Conservation (phyloP, 805 yeast genomes). For the Sporopachydermia quercuum region DNA sequence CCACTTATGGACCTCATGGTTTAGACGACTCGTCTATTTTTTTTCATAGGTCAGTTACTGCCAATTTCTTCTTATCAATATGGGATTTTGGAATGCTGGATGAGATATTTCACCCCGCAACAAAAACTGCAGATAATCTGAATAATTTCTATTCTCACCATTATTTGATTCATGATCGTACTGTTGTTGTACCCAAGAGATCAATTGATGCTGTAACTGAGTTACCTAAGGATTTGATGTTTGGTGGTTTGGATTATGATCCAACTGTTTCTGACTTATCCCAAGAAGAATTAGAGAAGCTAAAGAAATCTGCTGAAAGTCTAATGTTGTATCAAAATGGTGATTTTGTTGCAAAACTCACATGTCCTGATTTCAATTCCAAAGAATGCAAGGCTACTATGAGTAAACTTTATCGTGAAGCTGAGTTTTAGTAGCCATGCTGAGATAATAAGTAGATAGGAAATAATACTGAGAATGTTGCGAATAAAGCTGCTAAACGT, state of each 20-base stretch:
- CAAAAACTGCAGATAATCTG: background rate
- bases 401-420: background rate
- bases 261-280: background rate
- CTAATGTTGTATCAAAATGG: background rate
- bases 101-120: background rate
- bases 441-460: too few relatives aligned
- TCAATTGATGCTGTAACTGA: background rate
- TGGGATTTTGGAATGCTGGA: constrained; percentile 1
- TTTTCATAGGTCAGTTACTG: background rate
- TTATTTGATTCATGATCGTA: constrained; percentile 1
- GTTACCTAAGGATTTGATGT: background rate
- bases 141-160: constrained; percentile 1
- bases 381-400: background rate
- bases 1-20: background rate
- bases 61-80: background rate
- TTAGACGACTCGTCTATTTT: constrained; percentile 1
- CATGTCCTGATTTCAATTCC: background rate
- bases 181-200: background rate
- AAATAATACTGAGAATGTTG: too few relatives aligned
- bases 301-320: background rate
- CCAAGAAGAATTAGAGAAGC: background rate
- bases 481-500: too few relatives aligned
- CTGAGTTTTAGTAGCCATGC: too few relatives aligned
- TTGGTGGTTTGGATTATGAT: background rate
- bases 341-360: background rate